A percentile compares a stretch with the other conserved stretches of the same genome.
These are phyloP conservation scores for Pseudonectria foliicola DNA, from an alignment of 2,329 filamentous ascomycete genomes.

Conservation along the genomic window DNA sequence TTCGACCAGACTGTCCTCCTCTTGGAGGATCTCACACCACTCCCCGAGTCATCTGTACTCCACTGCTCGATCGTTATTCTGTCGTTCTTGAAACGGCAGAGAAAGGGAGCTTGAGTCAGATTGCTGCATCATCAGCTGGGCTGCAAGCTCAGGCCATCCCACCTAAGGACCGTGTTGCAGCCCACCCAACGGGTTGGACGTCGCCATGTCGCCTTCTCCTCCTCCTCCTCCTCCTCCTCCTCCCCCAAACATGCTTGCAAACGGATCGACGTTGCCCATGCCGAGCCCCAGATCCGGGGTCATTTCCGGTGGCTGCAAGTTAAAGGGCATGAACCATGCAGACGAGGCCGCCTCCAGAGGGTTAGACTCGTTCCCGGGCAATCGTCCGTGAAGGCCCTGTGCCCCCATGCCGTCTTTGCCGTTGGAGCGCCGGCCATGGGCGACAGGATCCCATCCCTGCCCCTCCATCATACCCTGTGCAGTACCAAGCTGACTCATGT, in stretches of 20 bases:
- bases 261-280: slow-evolving; percentile 40
- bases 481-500: slow-evolving; percentile 32
- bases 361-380: too few relatives aligned
- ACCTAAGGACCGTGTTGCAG: slow-evolving; percentile 25
- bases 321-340: slow-evolving; percentile 91
- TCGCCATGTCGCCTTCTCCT: slow-evolving; percentile 26
- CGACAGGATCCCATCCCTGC: slow-evolving; percentile 37
- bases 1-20: too few relatives aligned
- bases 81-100: too few relatives aligned
- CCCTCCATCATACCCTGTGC: slow-evolving; percentile 35
- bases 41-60: too few relatives aligned
- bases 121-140: not conserved
- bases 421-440: slow-evolving; percentile 23
- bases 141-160: slow-evolving; percentile 8
- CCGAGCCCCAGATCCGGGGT: slow-evolving; percentile 39
- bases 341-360: slow-evolving; percentile 43
- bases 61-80: not conserved
- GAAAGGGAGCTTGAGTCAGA: too few relatives aligned
- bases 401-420: slow-evolving; percentile 24
- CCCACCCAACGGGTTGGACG: slow-evolving; percentile 27
- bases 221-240: slow-evolving; percentile 15
- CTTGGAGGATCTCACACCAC: too few relatives aligned
- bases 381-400: slow-evolving; percentile 1
- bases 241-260: slow-evolving; percentile 41
- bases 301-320: slow-evolving; percentile 69